Evolutionary conservation across 148 eudicot genomes (phyloP), one percentile per base, ranked within the genome.

Genomic region (Amaranthus palmeri): DNA sequence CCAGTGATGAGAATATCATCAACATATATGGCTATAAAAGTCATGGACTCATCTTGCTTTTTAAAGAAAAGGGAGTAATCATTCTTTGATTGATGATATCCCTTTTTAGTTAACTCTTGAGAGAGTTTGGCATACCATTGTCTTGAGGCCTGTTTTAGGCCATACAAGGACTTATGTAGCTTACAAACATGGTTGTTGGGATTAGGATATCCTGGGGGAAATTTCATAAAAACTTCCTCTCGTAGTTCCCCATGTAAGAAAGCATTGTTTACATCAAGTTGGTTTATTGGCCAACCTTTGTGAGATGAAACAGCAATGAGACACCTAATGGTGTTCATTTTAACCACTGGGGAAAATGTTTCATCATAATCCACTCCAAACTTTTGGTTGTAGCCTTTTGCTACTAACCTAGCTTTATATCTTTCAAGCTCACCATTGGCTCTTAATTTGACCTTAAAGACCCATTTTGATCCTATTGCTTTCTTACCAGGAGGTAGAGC

Each of bases 381-480:
- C 2, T 25, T 25, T 25, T 25, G 36, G 36, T 25, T 25, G 36
- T 25, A 25, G 36, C 36, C 36, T 25, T 25, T 25, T 25, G 36
- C 36, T 25, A 25, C 36, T 25, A 25, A 25, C 36, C 36, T 25
- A 25, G 36, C 36, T 25, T 25, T 25, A 2, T 25, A 25, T 25
- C 36, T 25, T 25, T 25, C 36, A 25, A 25, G 36, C 36, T 25
- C 36, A 25, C 36, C 64, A 60, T 60, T 44, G 7, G 64, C 4
- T 18, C 17, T 60, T 9, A 36, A 36, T 60, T 64, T 64, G 15
- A 42, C 45, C 8, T 64, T 64, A 14, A 6, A 64, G 0, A 64
- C 68, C 68, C 68, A 64, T 64, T 64, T 64, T 8, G 25, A 4
- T 2, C 68, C 68, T 41, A 64, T 64, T 2, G 51, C 15, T 43